Evolutionary conservation across 495 filamentous ascomycete genomes (phyloP).

Genomic region (Talaromyces stipitatus): DNA sequence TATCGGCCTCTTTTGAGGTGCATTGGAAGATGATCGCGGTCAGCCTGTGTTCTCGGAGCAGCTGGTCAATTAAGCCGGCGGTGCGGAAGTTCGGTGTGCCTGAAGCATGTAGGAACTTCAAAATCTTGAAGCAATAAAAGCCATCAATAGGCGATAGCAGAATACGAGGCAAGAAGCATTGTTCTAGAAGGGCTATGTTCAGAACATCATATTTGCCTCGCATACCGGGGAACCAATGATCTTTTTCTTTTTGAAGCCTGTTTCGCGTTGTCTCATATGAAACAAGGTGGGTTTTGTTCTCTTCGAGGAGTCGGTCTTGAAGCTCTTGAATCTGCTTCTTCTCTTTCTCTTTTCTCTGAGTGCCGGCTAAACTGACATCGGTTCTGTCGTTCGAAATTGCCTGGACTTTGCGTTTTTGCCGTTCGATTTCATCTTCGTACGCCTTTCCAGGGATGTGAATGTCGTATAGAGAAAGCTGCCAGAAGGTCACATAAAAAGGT

Average conservation of each 20-base stretch:
- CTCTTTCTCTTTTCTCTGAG: constrained; percentile 55
- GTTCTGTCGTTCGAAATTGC: constrained; percentile 61
- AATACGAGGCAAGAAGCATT: constrained; percentile 83
- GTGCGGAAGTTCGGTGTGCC: constrained; percentile 83
- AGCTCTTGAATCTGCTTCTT: constrained; percentile 52
- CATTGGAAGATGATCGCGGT: constrained; percentile 77
- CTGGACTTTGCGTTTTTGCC: constrained; percentile 51
- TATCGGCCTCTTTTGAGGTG: constrained; percentile 82
- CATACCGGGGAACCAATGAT: constrained; percentile 63
- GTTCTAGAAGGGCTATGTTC: constrained; percentile 70
- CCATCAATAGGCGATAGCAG: constrained; percentile 79
- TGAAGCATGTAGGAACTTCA: constrained; percentile 75
- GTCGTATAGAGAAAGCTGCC: constrained; percentile 79
- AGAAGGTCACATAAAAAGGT: constrained; percentile 85
- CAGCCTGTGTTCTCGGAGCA: constrained; percentile 75
- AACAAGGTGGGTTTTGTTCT: constrained; percentile 60
- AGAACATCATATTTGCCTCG: constrained; percentile 57
- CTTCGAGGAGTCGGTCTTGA: constrained; percentile 55
- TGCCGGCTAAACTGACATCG: constrained; percentile 56
- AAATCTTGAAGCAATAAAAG: constrained; percentile 75
- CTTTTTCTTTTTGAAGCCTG: constrained; percentile 68
- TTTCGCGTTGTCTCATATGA: constrained; percentile 53
- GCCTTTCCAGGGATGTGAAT: constrained; percentile 62
- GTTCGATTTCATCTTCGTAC: constrained; percentile 64
- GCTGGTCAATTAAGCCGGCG: constrained; percentile 69